phyloP scores from a whole-genome alignment of 2,329 filamentous ascomycete species.

The Phyllosticta ampelicida region DNA sequence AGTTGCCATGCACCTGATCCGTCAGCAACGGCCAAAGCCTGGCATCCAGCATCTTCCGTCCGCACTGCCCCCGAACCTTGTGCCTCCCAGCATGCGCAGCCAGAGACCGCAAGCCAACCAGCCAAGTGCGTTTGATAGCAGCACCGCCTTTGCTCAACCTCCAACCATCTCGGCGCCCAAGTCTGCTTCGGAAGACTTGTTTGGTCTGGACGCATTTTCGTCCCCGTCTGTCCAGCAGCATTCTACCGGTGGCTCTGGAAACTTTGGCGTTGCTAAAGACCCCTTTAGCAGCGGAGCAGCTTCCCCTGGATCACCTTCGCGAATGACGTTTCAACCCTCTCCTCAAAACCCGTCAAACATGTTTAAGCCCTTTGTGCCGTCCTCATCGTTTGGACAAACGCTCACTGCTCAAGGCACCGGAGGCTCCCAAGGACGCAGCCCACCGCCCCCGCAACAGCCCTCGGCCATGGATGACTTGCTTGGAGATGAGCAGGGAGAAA shows the following conservation, averaged over 20 bases:
- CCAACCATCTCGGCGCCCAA: constrained; percentile 43
- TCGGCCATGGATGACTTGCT: constrained; percentile 69
- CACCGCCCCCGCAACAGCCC: constrained; percentile 29
- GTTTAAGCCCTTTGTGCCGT: constrained; percentile 88
- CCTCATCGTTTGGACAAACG: constrained; percentile 81
- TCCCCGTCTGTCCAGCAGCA: constrained; percentile 40
- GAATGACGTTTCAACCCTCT: constrained; percentile 35
- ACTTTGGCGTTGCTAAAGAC: constrained; percentile 40
- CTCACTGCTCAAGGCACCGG: constrained; percentile 70
- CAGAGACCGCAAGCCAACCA: constrained; percentile 12
- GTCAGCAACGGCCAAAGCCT: constrained; percentile 65
- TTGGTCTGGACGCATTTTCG: constrained; percentile 73
- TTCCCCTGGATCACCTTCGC: constrained; percentile 42
- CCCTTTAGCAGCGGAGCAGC: constrained; percentile 48
- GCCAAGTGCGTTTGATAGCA: constrained; percentile 20
- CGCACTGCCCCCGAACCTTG: constrained; percentile 65
- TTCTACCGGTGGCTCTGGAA: constrained; percentile 60
- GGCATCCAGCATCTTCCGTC: constrained; percentile 59
- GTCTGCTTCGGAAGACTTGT: constrained; percentile 85
- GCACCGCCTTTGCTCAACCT: constrained; percentile 43
- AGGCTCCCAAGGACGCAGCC: constrained; percentile 31
- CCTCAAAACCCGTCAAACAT: constrained; percentile 35
- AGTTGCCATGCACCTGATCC: constrained; percentile 93
- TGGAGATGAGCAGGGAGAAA: constrained; percentile 83
- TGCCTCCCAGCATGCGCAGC: constrained; percentile 75